Base-by-base conservation (phyloP, 139 green algal species). In the Chlamydomonas sphaeroides region DNA sequence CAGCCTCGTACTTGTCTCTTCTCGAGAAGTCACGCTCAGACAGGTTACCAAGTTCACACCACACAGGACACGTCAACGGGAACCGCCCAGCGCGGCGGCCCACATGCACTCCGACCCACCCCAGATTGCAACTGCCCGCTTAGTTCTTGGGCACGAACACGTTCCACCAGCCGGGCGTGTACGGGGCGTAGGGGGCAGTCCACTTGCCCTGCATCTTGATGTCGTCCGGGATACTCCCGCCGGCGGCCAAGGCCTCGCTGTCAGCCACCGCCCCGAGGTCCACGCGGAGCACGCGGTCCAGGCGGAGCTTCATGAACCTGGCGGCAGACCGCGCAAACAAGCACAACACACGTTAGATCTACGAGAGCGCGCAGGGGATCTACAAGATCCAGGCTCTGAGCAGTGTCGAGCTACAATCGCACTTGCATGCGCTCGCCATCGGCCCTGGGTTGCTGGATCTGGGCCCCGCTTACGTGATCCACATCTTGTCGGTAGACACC, bases 291-390 rank as follows among this genome's bases (percentile, higher is more conserved):
- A 98, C 95, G 39, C 95, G 91, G 90, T 98, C 95, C 69, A 98
- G 81, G 59, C 95, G 92, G 79, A 98, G 89, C 92, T 96, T 97
- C 95, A 98, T 98, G 91, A 97, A 98, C 32, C 94, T 98, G 92
- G 33, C 71, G 26, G 26, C 4, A 66, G 28, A 38, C 26, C 26
- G 35, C 35, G 35, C 35, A 49, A 5, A 33, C 20, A 30, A 33
- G 65, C 49, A 49, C 11, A 14, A 14, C 56, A 25, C 23, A 8
- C 25, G 3, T 30, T 28, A 72, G 39, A 72, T 72, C 66, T 53
- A 57, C 66, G 25, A 20, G 23, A 38, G 11, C 23, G 25, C 25
- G 25, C 1, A 21, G 8, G 36, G 30, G 38, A 56, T 56, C 38
- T 72, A 72, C 10, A 25, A 49, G 17, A 70, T 6, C n/a, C 8